Evolutionary conservation across 805 yeast genomes (phyloP).

Genomic region (Candida endomychidarum): DNA sequence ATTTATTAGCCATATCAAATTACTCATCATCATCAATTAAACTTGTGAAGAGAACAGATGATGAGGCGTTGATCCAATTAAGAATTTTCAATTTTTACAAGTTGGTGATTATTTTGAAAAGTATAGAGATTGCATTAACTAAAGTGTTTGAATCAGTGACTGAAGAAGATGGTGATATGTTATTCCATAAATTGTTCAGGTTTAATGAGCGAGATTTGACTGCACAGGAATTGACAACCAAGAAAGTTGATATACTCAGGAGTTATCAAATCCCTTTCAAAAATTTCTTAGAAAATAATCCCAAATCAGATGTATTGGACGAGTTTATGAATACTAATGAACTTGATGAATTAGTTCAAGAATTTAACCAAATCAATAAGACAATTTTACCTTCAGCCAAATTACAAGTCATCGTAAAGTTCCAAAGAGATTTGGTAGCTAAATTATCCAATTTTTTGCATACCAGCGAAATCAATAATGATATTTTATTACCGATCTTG

Average conservation of each 20-base stretch:
- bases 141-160: conserved; percentile 26
- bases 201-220: conserved; percentile 40
- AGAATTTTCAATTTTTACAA: conserved; percentile 43
- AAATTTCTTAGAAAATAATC: conserved; percentile 27
- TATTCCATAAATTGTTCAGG: conserved; percentile 40
- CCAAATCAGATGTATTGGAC: conserved; percentile 12
- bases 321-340: conserved; percentile 1
- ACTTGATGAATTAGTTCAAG: conserved; percentile 16
- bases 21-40: conserved; percentile 37
- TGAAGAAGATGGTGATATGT: conserved; percentile 27
- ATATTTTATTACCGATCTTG: conserved; percentile 39
- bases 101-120: conserved; percentile 31
- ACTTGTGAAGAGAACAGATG: conserved; percentile 36
- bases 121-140: conserved; percentile 35
- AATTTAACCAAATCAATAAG: conserved; percentile 19
- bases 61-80: conserved; percentile 37
- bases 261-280: conserved; percentile 27
- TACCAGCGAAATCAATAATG: conserved; percentile 34
- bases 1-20: conserved; percentile 42
- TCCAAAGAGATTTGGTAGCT: conserved; percentile 30
- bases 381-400: conserved; percentile 35
- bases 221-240: conserved; percentile 34
- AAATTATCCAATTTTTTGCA: conserved; percentile 21
- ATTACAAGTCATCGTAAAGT: conserved; percentile 25
- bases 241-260: conserved; percentile 29